A percentile compares a stretch with the other conserved stretches of the same genome.
These are phyloP conservation scores for Metschnikowia orientalis DNA, from an alignment of 805 yeast genomes.

Conservation along the genomic window DNA sequence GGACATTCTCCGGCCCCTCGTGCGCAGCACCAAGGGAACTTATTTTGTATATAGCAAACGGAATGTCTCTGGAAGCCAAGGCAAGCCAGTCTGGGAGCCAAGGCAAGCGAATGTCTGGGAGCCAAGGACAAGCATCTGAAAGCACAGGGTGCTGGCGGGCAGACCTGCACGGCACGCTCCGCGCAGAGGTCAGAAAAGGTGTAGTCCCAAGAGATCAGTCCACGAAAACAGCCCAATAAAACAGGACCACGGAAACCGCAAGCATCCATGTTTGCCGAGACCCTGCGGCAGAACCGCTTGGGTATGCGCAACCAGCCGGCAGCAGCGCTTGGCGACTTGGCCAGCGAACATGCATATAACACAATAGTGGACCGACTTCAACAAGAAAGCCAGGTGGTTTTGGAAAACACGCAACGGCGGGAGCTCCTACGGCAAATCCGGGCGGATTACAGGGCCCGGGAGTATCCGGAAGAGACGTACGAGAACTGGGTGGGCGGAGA, in stretches of 20 bases:
- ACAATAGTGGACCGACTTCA: constrained; percentile 2
- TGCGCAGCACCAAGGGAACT: no score
- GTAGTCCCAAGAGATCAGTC: no score
- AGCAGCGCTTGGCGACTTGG: neutral
- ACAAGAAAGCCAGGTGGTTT: constrained; percentile 1
- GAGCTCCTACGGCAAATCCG: constrained; percentile 17
- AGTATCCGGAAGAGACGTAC: constrained; percentile 14
- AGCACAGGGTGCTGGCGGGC: no score
- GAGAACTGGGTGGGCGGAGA: constrained; percentile 14
- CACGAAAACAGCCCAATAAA: neutral
- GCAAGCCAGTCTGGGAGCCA: no score
- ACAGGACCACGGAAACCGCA: neutral
- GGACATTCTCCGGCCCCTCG: no score
- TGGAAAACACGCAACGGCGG: constrained; percentile 7
- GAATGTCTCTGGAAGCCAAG: no score
- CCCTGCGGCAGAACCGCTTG: constrained; percentile 1
- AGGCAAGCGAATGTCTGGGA: no score
- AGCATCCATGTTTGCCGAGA: constrained; percentile 7
- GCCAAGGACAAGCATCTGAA: no score
- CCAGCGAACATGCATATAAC: constrained; percentile 1
- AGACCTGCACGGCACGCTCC: no score
- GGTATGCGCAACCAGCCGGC: constrained; percentile 1
- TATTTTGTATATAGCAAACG: no score
- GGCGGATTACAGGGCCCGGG: constrained; percentile 9
- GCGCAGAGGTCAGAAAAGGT: no score